Conservation (phyloP, 2,329 filamentous ascomycete species). For the Xylariaceae sp. region DNA sequence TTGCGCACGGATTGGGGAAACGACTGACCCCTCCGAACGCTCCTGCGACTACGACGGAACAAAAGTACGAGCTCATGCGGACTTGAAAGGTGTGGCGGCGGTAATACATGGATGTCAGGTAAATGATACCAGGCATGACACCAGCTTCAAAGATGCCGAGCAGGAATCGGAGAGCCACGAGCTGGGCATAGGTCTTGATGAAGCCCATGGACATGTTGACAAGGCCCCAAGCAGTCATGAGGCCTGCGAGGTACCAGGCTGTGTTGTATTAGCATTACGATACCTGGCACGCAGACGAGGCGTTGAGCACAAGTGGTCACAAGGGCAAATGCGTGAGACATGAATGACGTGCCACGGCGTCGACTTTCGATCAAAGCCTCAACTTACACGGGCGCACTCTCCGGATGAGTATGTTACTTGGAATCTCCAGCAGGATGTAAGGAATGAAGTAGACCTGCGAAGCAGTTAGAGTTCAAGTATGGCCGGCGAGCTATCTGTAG, state of each 20-base stretch:
- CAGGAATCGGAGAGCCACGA: conserved; percentile 41
- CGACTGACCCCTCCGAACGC: conserved; percentile 38
- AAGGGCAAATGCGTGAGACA: neutral
- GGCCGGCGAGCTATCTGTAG: conserved; percentile 6
- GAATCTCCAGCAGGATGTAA: conserved; percentile 43
- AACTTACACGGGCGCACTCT: conserved; percentile 36
- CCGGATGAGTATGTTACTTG: conserved; percentile 43
- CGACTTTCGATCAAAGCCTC: too few relatives aligned
- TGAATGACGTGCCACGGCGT: too few relatives aligned
- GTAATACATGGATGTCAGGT: conserved; percentile 47
- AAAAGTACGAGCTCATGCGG: conserved; percentile 42
- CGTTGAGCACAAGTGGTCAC: neutral
- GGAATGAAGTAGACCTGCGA: conserved; percentile 35
- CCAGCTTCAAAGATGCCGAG: conserved; percentile 45
- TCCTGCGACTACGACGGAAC: conserved; percentile 38
- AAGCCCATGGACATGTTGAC: conserved; percentile 45
- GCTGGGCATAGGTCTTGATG: conserved; percentile 35
- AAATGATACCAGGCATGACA: conserved; percentile 43
- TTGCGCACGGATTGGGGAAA: neutral
- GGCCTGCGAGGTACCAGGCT: conserved; percentile 31
- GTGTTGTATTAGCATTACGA: neutral
- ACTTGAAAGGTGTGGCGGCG: conserved; percentile 45
- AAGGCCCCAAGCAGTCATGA: conserved; percentile 44
- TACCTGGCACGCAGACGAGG: neutral
- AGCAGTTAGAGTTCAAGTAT: neutral